Percentiles rank a stretch among this genome's conserved stretches.
Conservation (phyloP, 2,329 filamentous ascomycete species). For the Scolecobasidium constrictum region DNA sequence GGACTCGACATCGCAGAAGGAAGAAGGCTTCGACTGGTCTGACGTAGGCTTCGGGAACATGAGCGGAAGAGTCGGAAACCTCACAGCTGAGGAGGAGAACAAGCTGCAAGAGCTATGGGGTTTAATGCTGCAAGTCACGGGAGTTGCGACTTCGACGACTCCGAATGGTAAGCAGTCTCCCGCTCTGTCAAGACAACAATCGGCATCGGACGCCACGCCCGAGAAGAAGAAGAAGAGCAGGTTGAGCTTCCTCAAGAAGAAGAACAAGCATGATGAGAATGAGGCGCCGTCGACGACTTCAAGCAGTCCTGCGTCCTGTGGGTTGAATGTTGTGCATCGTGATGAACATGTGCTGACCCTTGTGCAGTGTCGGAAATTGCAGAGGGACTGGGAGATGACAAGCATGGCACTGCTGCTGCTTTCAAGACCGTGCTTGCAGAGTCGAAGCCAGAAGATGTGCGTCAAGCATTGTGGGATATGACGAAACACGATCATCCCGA, state of each 20-base stretch:
- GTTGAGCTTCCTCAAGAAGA: slow-evolving; percentile 7
- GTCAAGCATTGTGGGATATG: slow-evolving; percentile 82
- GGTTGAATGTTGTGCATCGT: slow-evolving; percentile 19
- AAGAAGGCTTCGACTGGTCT: no score
- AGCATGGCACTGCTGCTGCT: slow-evolving; percentile 81
- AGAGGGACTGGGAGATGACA: slow-evolving; percentile 52
- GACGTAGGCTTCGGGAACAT: no score
- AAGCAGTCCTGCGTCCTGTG: neutral
- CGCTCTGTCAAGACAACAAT: slow-evolving; percentile 1
- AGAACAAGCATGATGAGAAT: slow-evolving; percentile 1
- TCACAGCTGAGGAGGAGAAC: slow-evolving; percentile 80
- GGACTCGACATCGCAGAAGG: no score
- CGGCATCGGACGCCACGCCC: neutral
- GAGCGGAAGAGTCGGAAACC: no score
- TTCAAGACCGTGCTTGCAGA: slow-evolving; percentile 73
- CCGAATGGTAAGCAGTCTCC: slow-evolving; percentile 8
- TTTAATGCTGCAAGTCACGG: slow-evolving; percentile 64
- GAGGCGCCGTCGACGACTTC: neutral
- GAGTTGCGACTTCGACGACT: slow-evolving; percentile 32
- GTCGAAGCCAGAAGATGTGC: slow-evolving; percentile 66
- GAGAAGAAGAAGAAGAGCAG: slow-evolving; percentile 8
- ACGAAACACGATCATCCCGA: slow-evolving; percentile 93
- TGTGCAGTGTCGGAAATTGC: slow-evolving; percentile 27
- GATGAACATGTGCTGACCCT: slow-evolving; percentile 20
- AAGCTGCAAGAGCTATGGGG: slow-evolving; percentile 85